Conservation (phyloP, 129 eudicot genomes). For the Dittrichia graveolens region DNA sequence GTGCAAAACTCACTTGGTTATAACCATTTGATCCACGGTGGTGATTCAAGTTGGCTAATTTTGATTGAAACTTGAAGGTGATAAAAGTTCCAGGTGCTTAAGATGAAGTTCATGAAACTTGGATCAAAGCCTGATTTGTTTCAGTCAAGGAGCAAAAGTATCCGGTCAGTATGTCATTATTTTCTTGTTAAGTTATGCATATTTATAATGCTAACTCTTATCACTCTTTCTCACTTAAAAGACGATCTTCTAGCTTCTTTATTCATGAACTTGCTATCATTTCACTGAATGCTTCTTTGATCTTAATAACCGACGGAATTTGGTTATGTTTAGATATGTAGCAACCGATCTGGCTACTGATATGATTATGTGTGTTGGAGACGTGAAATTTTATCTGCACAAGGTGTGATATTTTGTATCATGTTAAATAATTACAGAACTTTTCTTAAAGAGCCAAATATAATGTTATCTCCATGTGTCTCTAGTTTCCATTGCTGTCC, state of each 20-base stretch:
- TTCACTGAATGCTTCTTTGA: background rate
- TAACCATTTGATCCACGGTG: no score
- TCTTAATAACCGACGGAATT: background rate
- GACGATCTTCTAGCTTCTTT: no score
- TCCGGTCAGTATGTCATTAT: constrained; percentile 50
- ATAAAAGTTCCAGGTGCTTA: constrained; percentile 25
- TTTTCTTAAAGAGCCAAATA: constrained; percentile 10
- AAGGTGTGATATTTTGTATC: constrained; percentile 52
- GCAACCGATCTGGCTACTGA: constrained; percentile 79
- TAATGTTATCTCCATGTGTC: background rate
- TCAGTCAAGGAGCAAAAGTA: constrained; percentile 67
- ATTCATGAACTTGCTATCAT: background rate
- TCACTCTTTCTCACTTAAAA: no score
- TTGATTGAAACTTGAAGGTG: constrained; percentile 35
- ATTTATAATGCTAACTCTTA: background rate
- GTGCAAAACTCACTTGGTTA: no score
- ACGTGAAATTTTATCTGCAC: constrained; percentile 77
- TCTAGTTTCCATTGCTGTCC: constrained; percentile 85
- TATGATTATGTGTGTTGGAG: constrained; percentile 62
- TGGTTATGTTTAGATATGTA: constrained; percentile 57
- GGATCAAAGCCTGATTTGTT: constrained; percentile 88
- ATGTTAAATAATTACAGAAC: background rate
- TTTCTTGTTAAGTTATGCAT: constrained; percentile 20
- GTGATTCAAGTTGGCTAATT: constrained; percentile 2
- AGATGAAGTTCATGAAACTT: constrained; percentile 94